These are phyloP conservation scores for Priceomyces medius DNA, from an alignment of 805 yeast genomes.

Conservation along the genomic window DNA sequence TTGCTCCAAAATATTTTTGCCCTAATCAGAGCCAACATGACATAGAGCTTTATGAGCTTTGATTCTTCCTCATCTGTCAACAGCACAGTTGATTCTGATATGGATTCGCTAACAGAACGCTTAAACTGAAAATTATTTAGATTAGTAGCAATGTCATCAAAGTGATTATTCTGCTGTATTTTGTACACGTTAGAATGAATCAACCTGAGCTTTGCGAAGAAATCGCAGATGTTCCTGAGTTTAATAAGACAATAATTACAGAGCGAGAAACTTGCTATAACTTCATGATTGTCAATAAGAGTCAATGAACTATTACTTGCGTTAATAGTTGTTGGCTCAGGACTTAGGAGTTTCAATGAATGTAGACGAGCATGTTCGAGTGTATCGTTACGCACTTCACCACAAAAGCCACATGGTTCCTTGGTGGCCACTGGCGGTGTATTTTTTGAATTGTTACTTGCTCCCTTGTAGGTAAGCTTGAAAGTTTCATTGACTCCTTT, in stretches of 20 bases:
- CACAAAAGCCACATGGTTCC: constrained; percentile 81
- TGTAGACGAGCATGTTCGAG: constrained; percentile 79
- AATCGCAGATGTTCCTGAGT: constrained; percentile 78
- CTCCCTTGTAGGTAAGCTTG: constrained; percentile 39
- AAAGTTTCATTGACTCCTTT: constrained; percentile 78
- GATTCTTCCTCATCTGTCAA: constrained; percentile 29
- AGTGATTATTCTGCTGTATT: constrained; percentile 35
- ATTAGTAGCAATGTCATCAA: constrained; percentile 24
- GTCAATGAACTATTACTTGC: constrained; percentile 1
- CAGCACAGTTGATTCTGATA: neutral
- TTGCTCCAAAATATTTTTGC: constrained; percentile 81
- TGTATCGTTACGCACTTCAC: constrained; percentile 68
- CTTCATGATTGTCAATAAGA: constrained; percentile 23
- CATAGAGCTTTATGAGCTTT: constrained; percentile 52
- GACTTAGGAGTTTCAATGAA: constrained; percentile 52
- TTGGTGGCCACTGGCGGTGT: constrained; percentile 65
- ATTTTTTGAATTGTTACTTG: constrained; percentile 8
- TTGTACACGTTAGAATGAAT: constrained; percentile 58
- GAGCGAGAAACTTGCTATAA: constrained; percentile 55
- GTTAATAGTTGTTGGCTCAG: constrained; percentile 16
- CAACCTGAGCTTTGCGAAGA: constrained; percentile 72
- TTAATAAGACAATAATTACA: constrained; percentile 81
- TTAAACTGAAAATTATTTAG: constrained; percentile 24
- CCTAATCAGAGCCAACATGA: constrained; percentile 51
- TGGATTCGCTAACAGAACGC: constrained; percentile 10